Evolutionary conservation across 202 grass and related monocot species (phyloP), one percentile per base, ranked within the genome.

Genomic region (Panicum hallii): DNA sequence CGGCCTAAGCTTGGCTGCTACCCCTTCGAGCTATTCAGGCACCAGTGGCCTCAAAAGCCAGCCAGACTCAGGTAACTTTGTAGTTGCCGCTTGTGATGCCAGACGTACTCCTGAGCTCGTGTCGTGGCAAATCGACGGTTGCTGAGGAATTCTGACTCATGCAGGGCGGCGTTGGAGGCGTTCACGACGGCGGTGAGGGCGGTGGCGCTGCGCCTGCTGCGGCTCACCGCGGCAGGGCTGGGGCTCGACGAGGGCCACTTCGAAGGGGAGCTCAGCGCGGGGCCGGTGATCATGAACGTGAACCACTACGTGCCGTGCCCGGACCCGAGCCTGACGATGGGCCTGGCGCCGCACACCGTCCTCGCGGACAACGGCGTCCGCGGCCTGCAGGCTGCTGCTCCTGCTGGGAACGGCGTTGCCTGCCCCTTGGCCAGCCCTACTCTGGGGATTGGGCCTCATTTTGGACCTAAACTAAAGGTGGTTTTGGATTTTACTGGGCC

Each of bases 221-320:
- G 56, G 15, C 26, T 86, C 3, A 43, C 64, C 9, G 47, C 61
- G 8, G 74, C 30, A 32, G 75, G 67, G 11, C 54, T 83, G 5
- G 81, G 58, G 16, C 67, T 79, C 15, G 47, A 63, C 6, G 53
- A 72, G 22, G 84, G n/a, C 42, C 50, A 64, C 55, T 86, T 86
- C 53, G 19, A 52, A 0, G 53, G 84, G 4, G 52, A 67, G 55
- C 74, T 83, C 34, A 79, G 54, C 56, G 66, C 2, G 7, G 55
- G 78, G 0, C 54, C 62, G 46, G 66, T 55, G 67, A 7, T 57
- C 11, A 64, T 88, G 71, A 88, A 80, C 30, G 47, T 80, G 64
- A 92, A 86, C 74, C 82, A 87, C 48, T 86, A 88, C 66, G 64
- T 79, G 8, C 23, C 83, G 15, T 92, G 86, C 74, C 90, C 86